Percentiles rank a stretch among this genome's conserved stretches.
Conservation (phyloP, 1,284 basidiomycete genomes). For the Cryptococcus sp. region DNA sequence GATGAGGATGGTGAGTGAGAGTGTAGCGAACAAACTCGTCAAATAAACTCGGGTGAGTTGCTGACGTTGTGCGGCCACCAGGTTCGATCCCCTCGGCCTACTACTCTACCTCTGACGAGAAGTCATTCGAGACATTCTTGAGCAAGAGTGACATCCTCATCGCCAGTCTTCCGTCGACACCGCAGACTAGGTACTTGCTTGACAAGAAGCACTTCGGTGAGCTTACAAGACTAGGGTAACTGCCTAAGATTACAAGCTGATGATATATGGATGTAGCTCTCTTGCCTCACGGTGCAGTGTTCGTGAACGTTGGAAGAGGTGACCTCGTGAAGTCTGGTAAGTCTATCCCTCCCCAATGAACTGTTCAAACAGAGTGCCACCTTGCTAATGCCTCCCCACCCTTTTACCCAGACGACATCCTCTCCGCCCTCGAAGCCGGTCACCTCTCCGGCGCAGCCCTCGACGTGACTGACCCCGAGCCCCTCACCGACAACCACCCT, state of each 20-base stretch:
- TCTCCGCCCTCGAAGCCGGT: constrained; percentile 30
- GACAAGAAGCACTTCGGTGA: constrained; percentile 34
- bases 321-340: constrained; percentile 40
- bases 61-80: constrained; percentile 1
- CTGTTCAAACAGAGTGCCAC: neutral
- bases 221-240: neutral
- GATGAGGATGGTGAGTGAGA: constrained; percentile 37
- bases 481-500: constrained; percentile 41
- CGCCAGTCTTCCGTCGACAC: constrained; percentile 44
- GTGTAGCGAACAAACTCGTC: no score
- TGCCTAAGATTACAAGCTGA: no score
- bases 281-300: constrained; percentile 38
- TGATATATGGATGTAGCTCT: constrained; percentile 13
- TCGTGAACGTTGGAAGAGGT: constrained; percentile 50
- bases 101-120: constrained; percentile 38
- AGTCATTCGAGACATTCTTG: constrained; percentile 41
- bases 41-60: no score
- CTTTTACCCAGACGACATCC: constrained; percentile 31
- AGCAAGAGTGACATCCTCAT: constrained; percentile 39
- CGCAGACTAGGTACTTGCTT: constrained; percentile 36
- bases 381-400: constrained; percentile 1
- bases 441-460: constrained; percentile 39
- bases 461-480: constrained; percentile 51
- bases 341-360: constrained; percentile 5
- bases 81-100: constrained; percentile 38